phyloP scores from a whole-genome alignment of 2,329 filamentous ascomycete species.

The Colletotrichum sp. region DNA sequence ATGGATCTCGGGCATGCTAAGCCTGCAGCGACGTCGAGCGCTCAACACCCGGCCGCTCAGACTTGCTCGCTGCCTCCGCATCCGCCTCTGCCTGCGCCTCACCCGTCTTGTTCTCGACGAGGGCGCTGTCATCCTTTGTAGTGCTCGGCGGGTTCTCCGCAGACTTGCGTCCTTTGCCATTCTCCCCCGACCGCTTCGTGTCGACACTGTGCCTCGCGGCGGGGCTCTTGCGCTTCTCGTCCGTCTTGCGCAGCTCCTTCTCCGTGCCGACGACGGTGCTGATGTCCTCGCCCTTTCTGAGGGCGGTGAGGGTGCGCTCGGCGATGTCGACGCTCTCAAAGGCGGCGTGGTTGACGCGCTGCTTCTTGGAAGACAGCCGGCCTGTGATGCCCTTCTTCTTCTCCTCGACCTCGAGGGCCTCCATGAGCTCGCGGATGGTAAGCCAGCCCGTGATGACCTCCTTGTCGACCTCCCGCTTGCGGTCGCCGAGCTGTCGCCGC shows the following conservation, averaged over 20 bases:
- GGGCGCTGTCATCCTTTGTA: not conserved
- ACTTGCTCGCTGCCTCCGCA: not conserved
- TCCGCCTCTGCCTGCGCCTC: not conserved
- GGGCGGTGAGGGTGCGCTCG: conserved; percentile 47
- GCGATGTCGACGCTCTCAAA: conserved; percentile 57
- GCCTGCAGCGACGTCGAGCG: conserved; percentile 1
- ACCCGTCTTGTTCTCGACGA: not conserved
- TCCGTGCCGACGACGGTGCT: conserved; percentile 33
- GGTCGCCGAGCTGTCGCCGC: conserved; percentile 36
- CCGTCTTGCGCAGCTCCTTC: conserved; percentile 24
- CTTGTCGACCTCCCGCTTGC: conserved; percentile 29
- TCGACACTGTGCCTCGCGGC: conserved; percentile 8
- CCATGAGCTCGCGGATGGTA: conserved; percentile 44
- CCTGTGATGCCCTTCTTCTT: conserved; percentile 37
- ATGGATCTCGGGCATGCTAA: not conserved
- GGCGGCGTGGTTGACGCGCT: conserved; percentile 45
- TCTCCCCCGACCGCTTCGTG: not conserved
- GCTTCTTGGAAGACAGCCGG: conserved; percentile 36
- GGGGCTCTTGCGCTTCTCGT: conserved; percentile 21
- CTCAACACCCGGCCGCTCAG: conserved; percentile 1
- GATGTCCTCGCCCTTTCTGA: conserved; percentile 48
- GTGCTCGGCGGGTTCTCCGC: not conserved
- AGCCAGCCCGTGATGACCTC: conserved; percentile 46
- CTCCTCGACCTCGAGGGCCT: conserved; percentile 37
- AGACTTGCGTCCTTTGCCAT: not conserved